phyloP scores from a whole-genome alignment of 2,329 filamentous ascomycete genomes.

The Ophiobolus disseminans region DNA sequence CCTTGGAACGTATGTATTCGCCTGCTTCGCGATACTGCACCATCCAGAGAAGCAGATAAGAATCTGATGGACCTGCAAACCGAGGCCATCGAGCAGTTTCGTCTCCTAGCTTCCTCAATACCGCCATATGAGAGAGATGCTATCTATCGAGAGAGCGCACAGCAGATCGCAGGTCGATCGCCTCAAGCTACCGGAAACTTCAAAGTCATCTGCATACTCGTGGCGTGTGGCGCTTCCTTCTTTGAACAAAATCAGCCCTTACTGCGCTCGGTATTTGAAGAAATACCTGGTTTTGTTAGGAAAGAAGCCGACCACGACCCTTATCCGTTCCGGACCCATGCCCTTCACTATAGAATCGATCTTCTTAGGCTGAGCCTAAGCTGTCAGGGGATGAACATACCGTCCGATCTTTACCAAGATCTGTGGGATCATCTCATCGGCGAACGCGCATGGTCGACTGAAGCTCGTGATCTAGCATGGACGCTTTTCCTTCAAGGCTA shows the following conservation, averaged over 20 bases:
- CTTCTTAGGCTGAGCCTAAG: slow-evolving; percentile 66
- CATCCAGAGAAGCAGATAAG: slow-evolving; percentile 61
- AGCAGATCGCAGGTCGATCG: slow-evolving; percentile 70
- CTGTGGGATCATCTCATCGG: slow-evolving; percentile 81
- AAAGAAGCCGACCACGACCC: slow-evolving; percentile 22
- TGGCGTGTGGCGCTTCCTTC: slow-evolving; percentile 24
- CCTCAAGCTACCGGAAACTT: slow-evolving; percentile 74
- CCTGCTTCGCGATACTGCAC: slow-evolving; percentile 74
- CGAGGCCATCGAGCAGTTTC: slow-evolving; percentile 68
- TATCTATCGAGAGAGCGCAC: slow-evolving; percentile 71
- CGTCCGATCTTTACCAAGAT: slow-evolving; percentile 64
- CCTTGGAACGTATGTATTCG: slow-evolving; percentile 67
- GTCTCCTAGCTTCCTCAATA: slow-evolving; percentile 64
- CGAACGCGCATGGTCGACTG: slow-evolving; percentile 62
- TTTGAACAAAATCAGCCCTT: slow-evolving; percentile 36
- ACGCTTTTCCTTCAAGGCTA: slow-evolving; percentile 37
- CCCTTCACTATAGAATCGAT: slow-evolving; percentile 55
- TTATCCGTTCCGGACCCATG: slow-evolving; percentile 19
- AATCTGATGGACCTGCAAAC: slow-evolving; percentile 68
- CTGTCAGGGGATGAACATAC: slow-evolving; percentile 68
- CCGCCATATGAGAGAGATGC: slow-evolving; percentile 65
- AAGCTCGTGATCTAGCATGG: slow-evolving; percentile 74
- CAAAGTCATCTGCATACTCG: slow-evolving; percentile 60
- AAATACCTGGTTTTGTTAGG: slow-evolving; percentile 47
- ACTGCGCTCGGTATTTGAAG: slow-evolving; percentile 45